These are phyloP conservation scores for Penicillium sp. DNA, from an alignment of 2,329 filamentous ascomycete species.

Conservation along the genomic window DNA sequence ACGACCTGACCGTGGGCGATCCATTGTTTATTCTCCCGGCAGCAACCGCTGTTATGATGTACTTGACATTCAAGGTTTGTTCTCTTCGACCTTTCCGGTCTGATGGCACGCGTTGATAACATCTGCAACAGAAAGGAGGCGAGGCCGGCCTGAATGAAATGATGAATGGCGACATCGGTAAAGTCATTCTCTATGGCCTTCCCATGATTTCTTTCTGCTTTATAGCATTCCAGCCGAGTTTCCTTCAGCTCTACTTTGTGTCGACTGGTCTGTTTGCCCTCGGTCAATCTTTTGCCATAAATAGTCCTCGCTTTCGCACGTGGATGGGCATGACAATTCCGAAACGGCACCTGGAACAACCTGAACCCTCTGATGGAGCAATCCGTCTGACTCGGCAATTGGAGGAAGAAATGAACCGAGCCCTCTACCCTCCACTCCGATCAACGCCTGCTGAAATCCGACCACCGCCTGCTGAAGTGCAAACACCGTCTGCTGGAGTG, in stretches of 20 bases:
- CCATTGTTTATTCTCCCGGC: slow-evolving; percentile 74
- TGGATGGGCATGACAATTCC: slow-evolving; percentile 27
- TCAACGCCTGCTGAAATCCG: too few species aligned
- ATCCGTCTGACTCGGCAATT: background rate
- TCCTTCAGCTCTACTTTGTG: slow-evolving; percentile 63
- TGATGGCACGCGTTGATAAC: background rate
- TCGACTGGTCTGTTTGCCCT: slow-evolving; percentile 37
- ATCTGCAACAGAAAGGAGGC: slow-evolving; percentile 35
- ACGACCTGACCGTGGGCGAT: slow-evolving; percentile 71
- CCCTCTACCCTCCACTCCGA: too few species aligned
- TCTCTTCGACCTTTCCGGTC: background rate
- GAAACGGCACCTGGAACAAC: background rate
- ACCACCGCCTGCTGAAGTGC: too few species aligned
- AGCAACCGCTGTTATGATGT: slow-evolving; percentile 56
- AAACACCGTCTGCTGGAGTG: background rate
- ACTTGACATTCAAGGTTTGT: slow-evolving; percentile 58
- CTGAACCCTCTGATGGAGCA: background rate
- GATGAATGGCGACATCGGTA: slow-evolving; percentile 30
- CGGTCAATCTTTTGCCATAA: slow-evolving; percentile 48
- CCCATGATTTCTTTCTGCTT: slow-evolving; percentile 55
- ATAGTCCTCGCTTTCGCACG: slow-evolving; percentile 33
- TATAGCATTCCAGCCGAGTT: slow-evolving; percentile 55
- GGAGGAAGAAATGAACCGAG: too few species aligned
- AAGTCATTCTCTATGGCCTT: slow-evolving; percentile 44
- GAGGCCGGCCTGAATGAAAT: slow-evolving; percentile 37